phyloP scores from a whole-genome alignment of 2,329 filamentous ascomycete species.

The Alternaria infectoria region DNA sequence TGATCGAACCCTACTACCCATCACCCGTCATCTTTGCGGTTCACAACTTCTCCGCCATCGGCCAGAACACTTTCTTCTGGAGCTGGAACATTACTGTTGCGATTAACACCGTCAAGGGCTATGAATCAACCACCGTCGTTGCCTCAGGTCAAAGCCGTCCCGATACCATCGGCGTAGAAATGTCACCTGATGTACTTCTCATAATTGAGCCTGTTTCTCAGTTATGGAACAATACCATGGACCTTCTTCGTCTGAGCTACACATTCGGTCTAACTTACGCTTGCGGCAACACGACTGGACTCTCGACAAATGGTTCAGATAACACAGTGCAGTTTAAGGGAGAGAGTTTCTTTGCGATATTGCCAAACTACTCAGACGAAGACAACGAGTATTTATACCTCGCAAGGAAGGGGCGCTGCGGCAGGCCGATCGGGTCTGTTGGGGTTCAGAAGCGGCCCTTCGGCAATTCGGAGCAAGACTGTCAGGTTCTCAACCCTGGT shows the following conservation, averaged over 20 bases:
- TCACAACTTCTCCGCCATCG: not conserved
- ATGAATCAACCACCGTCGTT: not conserved
- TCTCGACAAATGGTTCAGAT: rapidly evolving
- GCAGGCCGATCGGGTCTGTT: not conserved
- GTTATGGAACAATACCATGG: rapidly evolving
- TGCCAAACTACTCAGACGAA: rapidly evolving
- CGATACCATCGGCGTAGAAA: not conserved
- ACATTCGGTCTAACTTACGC: not conserved
- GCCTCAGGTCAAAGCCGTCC: not conserved
- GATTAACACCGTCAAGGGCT: not conserved
- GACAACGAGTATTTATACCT: rapidly evolving
- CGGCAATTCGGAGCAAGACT: not conserved
- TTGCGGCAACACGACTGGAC: not conserved
- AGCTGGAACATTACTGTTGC: not conserved
- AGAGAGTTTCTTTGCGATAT: not conserved
- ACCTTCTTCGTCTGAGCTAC: not conserved
- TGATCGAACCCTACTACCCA: not conserved
- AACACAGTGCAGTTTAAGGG: not conserved
- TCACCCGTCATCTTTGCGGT: not conserved
- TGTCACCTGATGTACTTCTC: rapidly evolving
- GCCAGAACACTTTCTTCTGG: not conserved
- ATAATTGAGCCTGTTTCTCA: not conserved
- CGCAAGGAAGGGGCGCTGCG: not conserved
- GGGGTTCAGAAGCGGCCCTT: rapidly evolving
- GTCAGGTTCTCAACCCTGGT: not conserved